Conservation (phyloP, 129 eudicot species). For the Helianthus tuberosus region DNA sequence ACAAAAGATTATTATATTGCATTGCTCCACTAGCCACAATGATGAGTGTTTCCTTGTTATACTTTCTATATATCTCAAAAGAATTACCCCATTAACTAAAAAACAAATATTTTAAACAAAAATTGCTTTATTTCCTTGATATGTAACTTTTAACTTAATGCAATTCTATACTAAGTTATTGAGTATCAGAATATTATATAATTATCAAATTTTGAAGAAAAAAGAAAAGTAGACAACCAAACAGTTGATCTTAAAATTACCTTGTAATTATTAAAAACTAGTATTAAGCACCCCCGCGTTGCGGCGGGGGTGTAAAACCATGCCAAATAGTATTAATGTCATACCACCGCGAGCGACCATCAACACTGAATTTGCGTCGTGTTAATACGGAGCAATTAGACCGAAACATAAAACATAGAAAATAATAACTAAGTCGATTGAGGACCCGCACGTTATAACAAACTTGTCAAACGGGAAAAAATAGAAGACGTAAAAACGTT, state of each 20-base stretch:
- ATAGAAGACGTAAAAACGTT: too few relatives aligned
- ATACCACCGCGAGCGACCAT: too few relatives aligned
- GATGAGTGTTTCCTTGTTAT: slow-evolving; percentile 40
- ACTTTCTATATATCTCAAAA: slow-evolving; percentile 41
- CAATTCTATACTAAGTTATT: neutral
- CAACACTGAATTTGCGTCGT: too few relatives aligned
- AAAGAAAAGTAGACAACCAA: neutral
- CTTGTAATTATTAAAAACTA: neutral
- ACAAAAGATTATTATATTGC: neutral
- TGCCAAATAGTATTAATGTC: too few relatives aligned
- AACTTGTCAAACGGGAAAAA: too few relatives aligned
- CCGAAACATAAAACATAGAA: too few relatives aligned
- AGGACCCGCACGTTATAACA: too few relatives aligned
- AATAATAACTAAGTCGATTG: too few relatives aligned
- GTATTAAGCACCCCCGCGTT: too few relatives aligned
- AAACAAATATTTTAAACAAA: neutral
- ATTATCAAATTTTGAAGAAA: neutral
- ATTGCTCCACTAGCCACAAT: slow-evolving; percentile 35
- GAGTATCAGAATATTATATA: neutral
- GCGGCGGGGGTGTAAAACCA: too few relatives aligned
- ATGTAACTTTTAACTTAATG: neutral
- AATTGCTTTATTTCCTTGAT: neutral
- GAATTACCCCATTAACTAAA: slow-evolving; percentile 36
- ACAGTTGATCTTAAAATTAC: neutral
- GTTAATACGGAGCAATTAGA: too few relatives aligned